Conservation (phyloP, 1,139 yeast genomes). For the Yamadazyma sp. region DNA sequence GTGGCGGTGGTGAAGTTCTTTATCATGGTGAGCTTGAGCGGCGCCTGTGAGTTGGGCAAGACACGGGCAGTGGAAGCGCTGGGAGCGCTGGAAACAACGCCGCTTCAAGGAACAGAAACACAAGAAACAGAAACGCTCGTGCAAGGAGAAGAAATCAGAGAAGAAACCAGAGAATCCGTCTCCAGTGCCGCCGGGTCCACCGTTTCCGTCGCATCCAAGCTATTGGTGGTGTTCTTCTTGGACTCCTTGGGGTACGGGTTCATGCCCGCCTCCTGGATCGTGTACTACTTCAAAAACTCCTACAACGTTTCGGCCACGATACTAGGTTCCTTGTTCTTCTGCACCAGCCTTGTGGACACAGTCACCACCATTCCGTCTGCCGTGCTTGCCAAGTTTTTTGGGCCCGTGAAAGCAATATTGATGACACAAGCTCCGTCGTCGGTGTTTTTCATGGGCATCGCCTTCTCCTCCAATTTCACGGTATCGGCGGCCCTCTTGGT, state of each 20-base stretch:
- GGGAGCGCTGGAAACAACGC: constrained; percentile 3
- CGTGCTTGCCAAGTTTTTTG: constrained; percentile 60
- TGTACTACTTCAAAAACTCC: constrained; percentile 62
- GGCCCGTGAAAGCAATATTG: constrained; percentile 78
- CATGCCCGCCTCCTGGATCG: constrained; percentile 86
- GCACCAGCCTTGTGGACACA: constrained; percentile 46
- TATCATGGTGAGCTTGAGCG: constrained; percentile 54
- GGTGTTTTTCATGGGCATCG: constrained; percentile 45
- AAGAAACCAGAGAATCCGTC: neutral
- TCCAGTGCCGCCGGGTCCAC: constrained; percentile 12
- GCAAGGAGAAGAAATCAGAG: neutral
- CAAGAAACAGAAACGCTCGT: neutral
- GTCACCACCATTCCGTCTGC: constrained; percentile 62
- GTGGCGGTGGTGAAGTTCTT: constrained; percentile 57
- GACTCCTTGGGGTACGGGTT: constrained; percentile 89
- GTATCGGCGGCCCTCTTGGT: constrained; percentile 53
- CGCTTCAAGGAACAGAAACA: constrained; percentile 4
- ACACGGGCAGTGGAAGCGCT: too few relatives aligned
- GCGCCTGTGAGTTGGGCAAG: constrained; percentile 57
- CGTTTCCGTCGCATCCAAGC: constrained; percentile 32
- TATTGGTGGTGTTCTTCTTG: constrained; percentile 57
- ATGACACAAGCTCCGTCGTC: constrained; percentile 82
- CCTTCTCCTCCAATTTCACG: constrained; percentile 22
- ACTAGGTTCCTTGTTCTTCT: constrained; percentile 56
- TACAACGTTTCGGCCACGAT: constrained; percentile 42